phyloP scores from a whole-genome alignment of 78 protist species.

The Emiliania huxleyi region DNA sequence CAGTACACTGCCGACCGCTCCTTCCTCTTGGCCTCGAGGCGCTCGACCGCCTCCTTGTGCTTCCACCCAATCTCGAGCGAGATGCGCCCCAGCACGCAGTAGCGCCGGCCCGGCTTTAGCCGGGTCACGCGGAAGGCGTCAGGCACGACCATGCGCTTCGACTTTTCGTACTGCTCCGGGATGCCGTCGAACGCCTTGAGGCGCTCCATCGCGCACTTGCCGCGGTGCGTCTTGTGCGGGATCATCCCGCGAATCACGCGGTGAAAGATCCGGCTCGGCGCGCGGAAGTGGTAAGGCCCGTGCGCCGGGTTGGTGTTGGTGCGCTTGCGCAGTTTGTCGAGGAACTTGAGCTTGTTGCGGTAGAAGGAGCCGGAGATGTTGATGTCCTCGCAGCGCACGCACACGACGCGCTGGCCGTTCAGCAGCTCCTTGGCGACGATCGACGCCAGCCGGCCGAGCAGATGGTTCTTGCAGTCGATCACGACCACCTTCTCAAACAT shows the following conservation, averaged over 20 bases:
- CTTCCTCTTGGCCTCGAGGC: conserved; percentile 93
- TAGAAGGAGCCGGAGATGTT: conserved; percentile 80
- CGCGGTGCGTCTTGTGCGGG: conserved; percentile 97
- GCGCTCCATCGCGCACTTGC: conserved; percentile 90
- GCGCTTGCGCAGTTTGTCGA: conserved; percentile 74
- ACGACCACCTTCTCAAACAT: conserved; percentile 60
- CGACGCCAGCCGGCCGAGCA: conserved; percentile 98
- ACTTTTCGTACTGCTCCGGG: conserved; percentile 82
- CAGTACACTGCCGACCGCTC: conserved; percentile 67
- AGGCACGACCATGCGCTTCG: conserved; percentile 91
- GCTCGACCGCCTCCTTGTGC: conserved; percentile 82
- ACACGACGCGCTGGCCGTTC: conserved; percentile 84
- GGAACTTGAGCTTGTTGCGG: conserved; percentile 94
- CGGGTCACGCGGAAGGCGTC: conserved; percentile 89
- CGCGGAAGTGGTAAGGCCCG: conserved; percentile 93
- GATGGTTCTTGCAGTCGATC: conserved; percentile 92
- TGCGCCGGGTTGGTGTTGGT: conserved; percentile 90
- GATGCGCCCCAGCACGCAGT: conserved; percentile 82
- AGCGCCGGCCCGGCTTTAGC: conserved; percentile 81
- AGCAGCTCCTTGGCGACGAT: conserved; percentile 95
- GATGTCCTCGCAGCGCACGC: conserved; percentile 94
- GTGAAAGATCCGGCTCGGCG: conserved; percentile 93
- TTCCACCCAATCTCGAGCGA: conserved; percentile 89
- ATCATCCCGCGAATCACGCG: conserved; percentile 97
- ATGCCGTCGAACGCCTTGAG: conserved; percentile 57